phyloP scores from a whole-genome alignment of 2,329 filamentous ascomycete genomes.

The Colletotrichum cuscutae region DNA sequence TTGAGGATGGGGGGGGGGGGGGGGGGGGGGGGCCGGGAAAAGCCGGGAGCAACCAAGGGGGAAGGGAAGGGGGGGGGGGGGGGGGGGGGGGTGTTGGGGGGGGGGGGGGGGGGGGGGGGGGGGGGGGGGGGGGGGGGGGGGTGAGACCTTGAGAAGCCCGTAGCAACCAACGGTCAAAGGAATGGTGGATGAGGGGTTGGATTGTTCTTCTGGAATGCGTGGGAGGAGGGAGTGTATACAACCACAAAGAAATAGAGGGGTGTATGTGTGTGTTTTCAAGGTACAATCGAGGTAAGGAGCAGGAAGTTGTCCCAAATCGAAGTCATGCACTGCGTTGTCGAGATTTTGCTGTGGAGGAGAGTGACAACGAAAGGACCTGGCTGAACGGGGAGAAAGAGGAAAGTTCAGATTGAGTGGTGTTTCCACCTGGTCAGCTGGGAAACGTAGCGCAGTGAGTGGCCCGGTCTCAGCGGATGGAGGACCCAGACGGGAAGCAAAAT shows the following conservation, averaged over 20 bases:
- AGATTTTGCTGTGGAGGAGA: conserved; percentile 3
- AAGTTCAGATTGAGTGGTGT: neutral
- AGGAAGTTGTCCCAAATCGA: neutral
- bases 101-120: too few relatives aligned
- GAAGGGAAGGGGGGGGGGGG: too few relatives aligned
- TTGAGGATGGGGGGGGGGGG: neutral
- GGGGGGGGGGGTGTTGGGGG: too few relatives aligned
- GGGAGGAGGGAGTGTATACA: neutral
- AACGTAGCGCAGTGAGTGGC: conserved; percentile 6
- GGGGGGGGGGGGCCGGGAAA: too few relatives aligned
- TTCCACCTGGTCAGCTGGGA: neutral
- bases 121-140: too few relatives aligned
- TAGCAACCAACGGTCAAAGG: conserved; percentile 15
- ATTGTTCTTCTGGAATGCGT: conserved; percentile 7
- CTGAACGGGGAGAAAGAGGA: neutral
- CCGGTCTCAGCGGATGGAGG: neutral
- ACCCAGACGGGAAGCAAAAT: conserved; percentile 8
- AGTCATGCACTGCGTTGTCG: neutral
- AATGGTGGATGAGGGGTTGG: conserved; percentile 4
- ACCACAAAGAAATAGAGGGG: neutral
- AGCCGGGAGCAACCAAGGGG: too few relatives aligned
- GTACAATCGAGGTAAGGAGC: too few relatives aligned
- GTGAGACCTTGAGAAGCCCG: neutral
- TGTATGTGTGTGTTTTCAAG: neutral
- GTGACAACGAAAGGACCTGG: neutral